Base-by-base conservation (phyloP, 148 eudicot species). In the Fagopyrum tataricum region DNA sequence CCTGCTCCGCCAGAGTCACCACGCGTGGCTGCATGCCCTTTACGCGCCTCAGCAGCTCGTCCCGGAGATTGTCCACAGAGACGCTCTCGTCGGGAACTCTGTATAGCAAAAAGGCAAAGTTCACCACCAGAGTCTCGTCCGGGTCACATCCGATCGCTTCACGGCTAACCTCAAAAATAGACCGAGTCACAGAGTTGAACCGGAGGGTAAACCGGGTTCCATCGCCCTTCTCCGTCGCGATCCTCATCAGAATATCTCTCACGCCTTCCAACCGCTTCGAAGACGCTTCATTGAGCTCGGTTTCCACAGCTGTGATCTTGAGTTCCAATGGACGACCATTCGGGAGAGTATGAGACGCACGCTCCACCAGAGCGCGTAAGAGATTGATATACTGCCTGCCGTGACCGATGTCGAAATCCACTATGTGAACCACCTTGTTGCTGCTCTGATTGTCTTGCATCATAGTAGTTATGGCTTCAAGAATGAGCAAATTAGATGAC, bases 41-140 rank as follows among this genome's bases (percentile, higher is more conserved):
- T 79, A 93, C 96, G 61, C 90, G 90, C 67, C 98, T 88, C 14
- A 93, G 87, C 17, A 90, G 78, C 79, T 83, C 88, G 78, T 93
- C 98, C 0, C 98, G 71, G 0, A 82, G 44, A 79, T 93, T 93
- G 83, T 93, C 98, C 82, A 89, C 86, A n/a, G 94, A 86, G 4
- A 90, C 98, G 24, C 96, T 90, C 78, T 93, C 98, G 75, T 90
- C 98, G 15, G 98, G 96, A 39, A 93, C 84, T 42, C 82, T 81
- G 73, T 83, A 75, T 43, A 93, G 75, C 72, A 68, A 77, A 55
- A 83, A 93, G 0, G 98, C 93, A 15, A 93, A 82, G 77, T 87
- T 93, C 40, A 87, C 98, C 12, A 88, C 92, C 17, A 93, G 49
- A 7, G 87, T 81, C 15, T 93, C 98, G 7, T 74, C 84, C 0